Conservation (phyloP, 495 filamentous ascomycete species). For the Hyaloscypha variabilis region DNA sequence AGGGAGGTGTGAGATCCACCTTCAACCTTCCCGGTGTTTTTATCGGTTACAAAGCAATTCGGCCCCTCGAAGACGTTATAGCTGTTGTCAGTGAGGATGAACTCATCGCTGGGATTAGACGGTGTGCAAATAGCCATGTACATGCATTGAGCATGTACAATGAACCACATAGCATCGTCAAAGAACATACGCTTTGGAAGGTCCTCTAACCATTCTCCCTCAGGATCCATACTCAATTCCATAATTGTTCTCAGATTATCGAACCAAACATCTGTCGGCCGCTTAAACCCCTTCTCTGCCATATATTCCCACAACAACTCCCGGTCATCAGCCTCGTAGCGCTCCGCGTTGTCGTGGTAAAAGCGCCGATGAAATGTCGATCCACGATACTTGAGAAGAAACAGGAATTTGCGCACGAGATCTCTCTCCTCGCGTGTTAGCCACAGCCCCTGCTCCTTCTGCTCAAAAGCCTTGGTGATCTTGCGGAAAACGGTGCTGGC, state of each 20-base stretch:
- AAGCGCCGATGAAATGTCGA: conserved; percentile 37
- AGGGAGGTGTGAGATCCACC: conserved; percentile 35
- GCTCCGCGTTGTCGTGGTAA: conserved; percentile 36
- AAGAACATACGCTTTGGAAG: conserved; percentile 41
- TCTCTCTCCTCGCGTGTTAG: conserved; percentile 44
- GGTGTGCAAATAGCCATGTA: conserved; percentile 53
- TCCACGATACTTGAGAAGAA: conserved; percentile 54
- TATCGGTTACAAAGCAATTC: conserved; percentile 22
- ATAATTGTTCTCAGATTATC: conserved; percentile 48
- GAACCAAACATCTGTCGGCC: conserved; percentile 56
- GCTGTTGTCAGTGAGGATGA: conserved; percentile 50
- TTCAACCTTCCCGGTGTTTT: conserved; percentile 12
- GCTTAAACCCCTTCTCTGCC: conserved; percentile 42
- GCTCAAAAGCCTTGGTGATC: conserved; percentile 16
- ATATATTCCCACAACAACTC: conserved; percentile 45
- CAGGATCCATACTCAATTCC: conserved; percentile 46
- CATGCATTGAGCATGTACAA: conserved; percentile 36
- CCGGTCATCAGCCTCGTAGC: conserved; percentile 44
- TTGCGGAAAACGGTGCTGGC: conserved; percentile 9
- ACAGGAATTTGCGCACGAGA: conserved; percentile 53
- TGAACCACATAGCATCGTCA: conserved; percentile 47
- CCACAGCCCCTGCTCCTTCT: conserved; percentile 30
- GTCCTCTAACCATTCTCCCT: conserved; percentile 37
- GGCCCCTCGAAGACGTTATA: conserved; percentile 53
- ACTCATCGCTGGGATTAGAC: conserved; percentile 41